Evolutionary conservation across 2,329 filamentous ascomycete species (phyloP), one percentile per base, ranked within the genome.

Genomic region (Colletotrichum abscissum): DNA sequence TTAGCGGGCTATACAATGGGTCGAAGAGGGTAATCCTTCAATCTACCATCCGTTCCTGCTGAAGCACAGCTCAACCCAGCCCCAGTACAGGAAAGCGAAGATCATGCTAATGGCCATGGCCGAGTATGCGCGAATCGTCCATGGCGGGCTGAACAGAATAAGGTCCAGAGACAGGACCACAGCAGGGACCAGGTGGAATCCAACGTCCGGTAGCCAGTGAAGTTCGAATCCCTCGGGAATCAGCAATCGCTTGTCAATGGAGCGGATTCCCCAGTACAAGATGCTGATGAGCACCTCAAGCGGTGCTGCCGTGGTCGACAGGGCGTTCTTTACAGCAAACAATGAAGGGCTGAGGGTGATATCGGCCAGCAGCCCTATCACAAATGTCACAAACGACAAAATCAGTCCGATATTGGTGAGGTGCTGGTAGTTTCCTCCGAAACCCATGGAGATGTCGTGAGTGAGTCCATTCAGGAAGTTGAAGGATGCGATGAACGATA

Each of bases 11-110:
- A 86, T n/a, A 4, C 58, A 26, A 38, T 24, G 16, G 22, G 33
- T 56, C 22, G 33, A 26, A 8, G 14, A 14, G 19, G 1, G 16
- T 19, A 28, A 38, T 57, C 26, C 33, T 42, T 83, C 88, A 80
- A 35, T 35, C 3, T 79, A 91, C 90, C 86, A 89, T 78, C 92
- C 90, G 77, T 95, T 95, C 72, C 88, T 85, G 57, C 86, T 86
- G 77, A 89, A 93, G 83, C 93, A 95, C 28, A 90, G 86, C 81
- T 95, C 92, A 28, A 95, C 89, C 93, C 93, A 95, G 75, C 88
- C 88, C 92, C 93, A 95, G 81, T 95, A 95, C 3, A 83, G 80
- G 74, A 93, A 90, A 0, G 92, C 92, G 56, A 94, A 82, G 2
- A 76, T 79, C 14, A 88, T 87, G 75, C 90, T 91, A 30, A 93